Evolutionary conservation across 129 eudicot species (phyloP).

Genomic region (Gnaphalium uliginosum): DNA sequence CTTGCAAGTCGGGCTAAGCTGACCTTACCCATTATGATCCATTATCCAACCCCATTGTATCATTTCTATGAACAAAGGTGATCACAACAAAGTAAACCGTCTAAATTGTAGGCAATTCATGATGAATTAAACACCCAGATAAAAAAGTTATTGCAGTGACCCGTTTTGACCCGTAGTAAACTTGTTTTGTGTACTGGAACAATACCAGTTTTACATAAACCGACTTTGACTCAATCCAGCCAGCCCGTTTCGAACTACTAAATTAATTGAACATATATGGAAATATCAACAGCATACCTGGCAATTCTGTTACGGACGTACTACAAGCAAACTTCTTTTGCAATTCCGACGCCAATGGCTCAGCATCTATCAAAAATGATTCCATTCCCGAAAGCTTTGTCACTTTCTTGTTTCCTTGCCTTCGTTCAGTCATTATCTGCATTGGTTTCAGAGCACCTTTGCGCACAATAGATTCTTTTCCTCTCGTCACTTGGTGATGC

Average conservation of each 20-base stretch:
- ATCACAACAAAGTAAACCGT: background rate
- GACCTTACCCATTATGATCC: background rate
- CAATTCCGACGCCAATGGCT: conserved; percentile 84
- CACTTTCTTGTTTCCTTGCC: conserved; percentile 94
- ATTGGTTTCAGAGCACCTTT: conserved; percentile 74
- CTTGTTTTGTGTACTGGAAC: no score
- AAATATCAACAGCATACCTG: conserved; percentile 50
- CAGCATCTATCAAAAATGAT: conserved; percentile 76
- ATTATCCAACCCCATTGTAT: background rate
- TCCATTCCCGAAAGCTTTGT: conserved; percentile 90
- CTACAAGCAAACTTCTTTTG: conserved; percentile 98
- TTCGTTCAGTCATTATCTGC: conserved; percentile 84
- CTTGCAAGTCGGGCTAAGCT: background rate
- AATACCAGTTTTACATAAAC: background rate
- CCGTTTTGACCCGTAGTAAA: background rate
- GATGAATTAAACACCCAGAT: background rate
- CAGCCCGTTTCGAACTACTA: background rate
- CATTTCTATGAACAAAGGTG: background rate
- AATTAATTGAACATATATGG: background rate
- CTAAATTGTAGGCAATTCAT: background rate
- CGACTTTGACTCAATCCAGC: background rate
- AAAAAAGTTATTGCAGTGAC: background rate
- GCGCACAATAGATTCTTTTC: conserved; percentile 66
- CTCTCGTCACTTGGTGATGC: conserved; percentile 82
- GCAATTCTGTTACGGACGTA: conserved; percentile 82